phyloP scores from a whole-genome alignment of 1,139 yeast genomes.

The Kazachstania sp. region DNA sequence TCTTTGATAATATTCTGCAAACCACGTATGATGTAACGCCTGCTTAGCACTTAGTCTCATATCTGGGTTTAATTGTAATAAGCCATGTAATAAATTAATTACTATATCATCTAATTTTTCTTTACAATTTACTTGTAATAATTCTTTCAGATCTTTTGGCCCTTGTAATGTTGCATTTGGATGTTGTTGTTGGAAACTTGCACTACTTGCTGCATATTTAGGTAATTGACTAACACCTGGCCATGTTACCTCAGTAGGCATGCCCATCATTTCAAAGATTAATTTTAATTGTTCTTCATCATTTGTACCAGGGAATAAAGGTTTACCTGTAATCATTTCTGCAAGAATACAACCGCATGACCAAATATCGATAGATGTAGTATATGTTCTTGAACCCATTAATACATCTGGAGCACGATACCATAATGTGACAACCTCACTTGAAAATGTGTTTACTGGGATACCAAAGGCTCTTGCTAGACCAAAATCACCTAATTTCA shows the following conservation, averaged over 20 bases:
- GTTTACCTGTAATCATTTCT: conserved; percentile 98
- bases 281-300: conserved; percentile 89
- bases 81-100: conserved; percentile 62
- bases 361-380: conserved; percentile 97
- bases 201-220: conserved; percentile 69
- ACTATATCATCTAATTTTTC: conserved; percentile 65
- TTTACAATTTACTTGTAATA: conserved; percentile 49
- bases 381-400: conserved; percentile 88
- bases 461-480: conserved; percentile 96
- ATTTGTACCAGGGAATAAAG: conserved; percentile 90
- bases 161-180: conserved; percentile 51
- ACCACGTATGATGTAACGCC: conserved; percentile 94
- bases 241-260: conserved; percentile 95
- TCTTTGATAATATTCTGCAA: conserved; percentile 52
- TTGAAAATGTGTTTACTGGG: conserved; percentile 93
- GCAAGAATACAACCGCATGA: conserved; percentile 97
- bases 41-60: conserved; percentile 83
- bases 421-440: conserved; percentile 97
- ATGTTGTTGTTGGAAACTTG: conserved; percentile 46
- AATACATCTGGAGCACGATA: conserved; percentile 97
- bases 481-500: conserved; percentile 96
- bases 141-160: conserved; percentile 71
- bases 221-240: conserved; percentile 85
- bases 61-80: conserved; percentile 90
- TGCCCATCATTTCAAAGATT: conserved; percentile 90